Evolutionary conservation across 257 asterid genomes (phyloP).

Genomic region (Euphrasia confusa): DNA sequence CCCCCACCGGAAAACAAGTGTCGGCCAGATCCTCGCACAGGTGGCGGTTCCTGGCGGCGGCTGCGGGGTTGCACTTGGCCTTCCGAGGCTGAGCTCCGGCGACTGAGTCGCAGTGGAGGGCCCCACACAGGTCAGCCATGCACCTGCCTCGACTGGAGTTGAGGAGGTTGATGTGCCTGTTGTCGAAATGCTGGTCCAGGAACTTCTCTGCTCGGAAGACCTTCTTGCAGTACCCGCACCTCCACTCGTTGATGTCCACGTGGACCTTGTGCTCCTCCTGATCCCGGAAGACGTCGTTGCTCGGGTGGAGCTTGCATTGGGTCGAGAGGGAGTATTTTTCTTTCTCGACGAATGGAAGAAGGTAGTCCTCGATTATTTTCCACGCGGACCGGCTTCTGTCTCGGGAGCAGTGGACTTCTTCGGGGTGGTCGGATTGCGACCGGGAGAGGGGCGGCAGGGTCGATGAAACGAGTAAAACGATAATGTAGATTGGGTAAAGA

Average conservation of each 20-base stretch:
- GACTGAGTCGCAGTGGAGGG: background rate
- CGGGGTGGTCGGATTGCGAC: background rate
- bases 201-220: background rate
- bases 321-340: background rate
- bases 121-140: background rate
- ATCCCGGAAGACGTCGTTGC: background rate
- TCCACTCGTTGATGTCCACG: constrained; percentile 1
- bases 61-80: background rate
- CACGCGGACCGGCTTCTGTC: background rate
- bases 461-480: too few species aligned
- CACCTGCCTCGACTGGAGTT: background rate
- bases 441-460: too few species aligned
- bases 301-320: background rate
- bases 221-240: background rate
- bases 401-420: background rate
- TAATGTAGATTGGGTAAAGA: too few species aligned
- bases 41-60: background rate
- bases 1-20: constrained; percentile 72
- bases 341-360: background rate
- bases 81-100: background rate
- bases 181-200: constrained; percentile 7
- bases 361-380: constrained; percentile 2
- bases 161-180: background rate
- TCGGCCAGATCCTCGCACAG: constrained; percentile 48
- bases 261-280: constrained; percentile 4